Conservation (phyloP, 371 early-diverging fungal genomes). For the Coemansia sp. region DNA sequence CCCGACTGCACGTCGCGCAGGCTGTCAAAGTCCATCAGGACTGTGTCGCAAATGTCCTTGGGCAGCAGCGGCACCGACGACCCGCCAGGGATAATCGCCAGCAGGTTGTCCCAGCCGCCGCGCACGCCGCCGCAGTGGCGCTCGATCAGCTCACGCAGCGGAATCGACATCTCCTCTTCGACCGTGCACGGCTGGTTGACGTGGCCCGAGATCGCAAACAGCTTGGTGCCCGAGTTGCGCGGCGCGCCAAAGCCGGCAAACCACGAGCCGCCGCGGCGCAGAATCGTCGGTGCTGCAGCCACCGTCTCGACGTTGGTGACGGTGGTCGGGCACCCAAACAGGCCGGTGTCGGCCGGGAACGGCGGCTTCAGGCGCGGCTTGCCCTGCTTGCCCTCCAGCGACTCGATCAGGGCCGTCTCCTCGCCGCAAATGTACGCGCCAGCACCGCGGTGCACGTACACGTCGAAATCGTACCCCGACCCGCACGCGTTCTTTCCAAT, state of each 20-base stretch:
- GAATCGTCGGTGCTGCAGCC: slow-evolving; percentile 96
- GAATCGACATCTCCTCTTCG: slow-evolving; percentile 98
- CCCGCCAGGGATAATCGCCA: slow-evolving; percentile 97
- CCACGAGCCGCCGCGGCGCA: slow-evolving; percentile 91
- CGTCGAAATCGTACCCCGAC: slow-evolving; percentile 93
- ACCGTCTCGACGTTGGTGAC: slow-evolving; percentile 98
- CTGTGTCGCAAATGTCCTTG: slow-evolving; percentile 83
- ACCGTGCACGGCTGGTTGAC: slow-evolving; percentile 97
- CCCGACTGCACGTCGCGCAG: slow-evolving; percentile 92
- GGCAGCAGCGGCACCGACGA: slow-evolving; percentile 94
- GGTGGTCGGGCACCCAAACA: slow-evolving; percentile 98
- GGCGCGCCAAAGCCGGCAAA: slow-evolving; percentile 93
- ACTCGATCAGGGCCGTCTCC: slow-evolving; percentile 97
- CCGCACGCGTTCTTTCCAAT: slow-evolving; percentile 98
- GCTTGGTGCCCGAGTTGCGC: slow-evolving; percentile 94
- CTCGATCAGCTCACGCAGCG: slow-evolving; percentile 91
- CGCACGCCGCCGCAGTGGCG: slow-evolving; percentile 96
- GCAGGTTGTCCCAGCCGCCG: slow-evolving; percentile 98
- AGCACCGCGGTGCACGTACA: slow-evolving; percentile 95
- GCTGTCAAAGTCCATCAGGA: slow-evolving; percentile 98
- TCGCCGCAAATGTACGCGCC: slow-evolving; percentile 99
- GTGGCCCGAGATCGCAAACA: slow-evolving; percentile 96
- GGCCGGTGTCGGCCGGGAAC: slow-evolving; percentile 97
- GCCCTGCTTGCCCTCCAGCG: slow-evolving; percentile 96
- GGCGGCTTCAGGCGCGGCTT: slow-evolving; percentile 98